These are phyloP conservation scores for Halocafeteria seosinensis DNA, from an alignment of 108 stramenopile genomes.

Conservation along the genomic window DNA sequence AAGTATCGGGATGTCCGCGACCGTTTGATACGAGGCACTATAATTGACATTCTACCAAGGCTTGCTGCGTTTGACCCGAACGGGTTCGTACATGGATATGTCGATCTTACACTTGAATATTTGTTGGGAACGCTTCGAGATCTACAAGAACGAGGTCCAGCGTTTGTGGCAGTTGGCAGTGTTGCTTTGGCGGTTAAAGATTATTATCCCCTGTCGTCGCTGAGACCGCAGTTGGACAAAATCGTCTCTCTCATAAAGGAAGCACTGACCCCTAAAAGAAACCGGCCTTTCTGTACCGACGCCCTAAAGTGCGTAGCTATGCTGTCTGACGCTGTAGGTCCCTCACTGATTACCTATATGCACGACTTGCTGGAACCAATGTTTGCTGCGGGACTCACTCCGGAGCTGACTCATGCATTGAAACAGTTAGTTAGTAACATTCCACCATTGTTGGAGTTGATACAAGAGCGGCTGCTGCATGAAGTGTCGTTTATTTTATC, in stretches of 20 bases:
- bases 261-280: slow-evolving; percentile 10
- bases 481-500: slow-evolving; percentile 59
- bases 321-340: slow-evolving; percentile 66
- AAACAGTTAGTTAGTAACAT: slow-evolving; percentile 52
- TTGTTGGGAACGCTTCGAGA: slow-evolving; percentile 30
- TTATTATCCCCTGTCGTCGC: neutral
- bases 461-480: slow-evolving; percentile 64
- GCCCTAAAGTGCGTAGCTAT: slow-evolving; percentile 70
- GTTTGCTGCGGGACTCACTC: slow-evolving; percentile 63
- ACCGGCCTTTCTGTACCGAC: slow-evolving; percentile 15
- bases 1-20: slow-evolving; percentile 47
- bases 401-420: slow-evolving; percentile 63
- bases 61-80: slow-evolving; percentile 58
- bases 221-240: slow-evolving; percentile 34
- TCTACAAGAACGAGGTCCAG: slow-evolving; percentile 53
- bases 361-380: slow-evolving; percentile 58
- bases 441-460: slow-evolving; percentile 42
- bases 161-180: slow-evolving; percentile 63
- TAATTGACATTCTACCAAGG: slow-evolving; percentile 62
- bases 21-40: slow-evolving; percentile 55
- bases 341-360: slow-evolving; percentile 46
- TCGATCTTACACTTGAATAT: slow-evolving; percentile 51
- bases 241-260: slow-evolving; percentile 47
- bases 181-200: slow-evolving; percentile 57
- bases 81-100: slow-evolving; percentile 60